phyloP scores from a whole-genome alignment of 768 basidiomycete genomes.

The Psilocybe cubensis region DNA sequence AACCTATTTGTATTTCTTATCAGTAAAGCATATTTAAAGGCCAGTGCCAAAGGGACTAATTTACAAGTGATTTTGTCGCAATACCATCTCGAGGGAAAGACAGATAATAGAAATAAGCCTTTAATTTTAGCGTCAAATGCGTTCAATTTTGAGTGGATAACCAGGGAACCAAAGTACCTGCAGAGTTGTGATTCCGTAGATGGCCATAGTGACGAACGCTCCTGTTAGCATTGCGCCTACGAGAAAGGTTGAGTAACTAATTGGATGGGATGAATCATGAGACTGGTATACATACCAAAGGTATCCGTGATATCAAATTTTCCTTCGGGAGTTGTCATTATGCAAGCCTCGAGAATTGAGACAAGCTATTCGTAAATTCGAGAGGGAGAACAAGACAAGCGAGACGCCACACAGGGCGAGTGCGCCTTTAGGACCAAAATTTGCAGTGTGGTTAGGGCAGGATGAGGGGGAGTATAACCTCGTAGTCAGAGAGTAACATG shows the following conservation, averaged over 20 bases:
- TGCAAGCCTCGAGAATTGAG: neutral
- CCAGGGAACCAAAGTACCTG: constrained; percentile 31
- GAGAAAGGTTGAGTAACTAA: neutral
- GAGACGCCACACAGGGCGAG: neutral
- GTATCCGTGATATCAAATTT: constrained; percentile 24
- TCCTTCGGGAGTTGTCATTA: neutral
- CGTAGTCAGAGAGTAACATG: neutral
- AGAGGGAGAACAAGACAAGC: too few relatives aligned
- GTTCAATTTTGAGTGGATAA: neutral
- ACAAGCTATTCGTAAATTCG: neutral
- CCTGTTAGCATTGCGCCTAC: constrained; percentile 43
- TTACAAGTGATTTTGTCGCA: constrained; percentile 39
- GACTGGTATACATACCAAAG: constrained; percentile 29
- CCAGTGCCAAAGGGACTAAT: constrained; percentile 11
- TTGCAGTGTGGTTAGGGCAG: neutral
- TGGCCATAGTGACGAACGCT: constrained; percentile 36
- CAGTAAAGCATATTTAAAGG: neutral
- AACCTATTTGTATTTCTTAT: constrained; percentile 25
- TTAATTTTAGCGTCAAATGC: neutral
- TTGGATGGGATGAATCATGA: neutral
- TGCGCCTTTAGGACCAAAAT: neutral
- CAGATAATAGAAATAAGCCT: constrained; percentile 48
- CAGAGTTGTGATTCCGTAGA: constrained; percentile 48
- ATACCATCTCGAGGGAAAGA: constrained; percentile 40
- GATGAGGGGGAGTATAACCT: neutral